Evolutionary conservation across 164 flowering plant species (phyloP).

Genomic region (Saururus chinensis): DNA sequence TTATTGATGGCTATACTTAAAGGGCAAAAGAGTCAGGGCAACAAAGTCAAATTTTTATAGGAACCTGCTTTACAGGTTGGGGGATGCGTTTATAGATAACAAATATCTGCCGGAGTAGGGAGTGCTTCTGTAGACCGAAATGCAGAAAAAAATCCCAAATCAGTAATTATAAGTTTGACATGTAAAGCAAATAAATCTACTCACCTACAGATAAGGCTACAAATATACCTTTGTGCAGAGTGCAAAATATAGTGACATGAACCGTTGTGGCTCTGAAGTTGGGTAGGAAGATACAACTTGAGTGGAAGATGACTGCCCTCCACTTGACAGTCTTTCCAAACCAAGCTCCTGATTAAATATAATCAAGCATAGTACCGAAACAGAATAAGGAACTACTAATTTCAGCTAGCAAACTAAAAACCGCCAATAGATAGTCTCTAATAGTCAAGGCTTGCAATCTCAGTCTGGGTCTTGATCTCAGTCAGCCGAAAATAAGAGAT

Average conservation of each 20-base stretch:
- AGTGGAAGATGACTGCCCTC: conserved; percentile 23
- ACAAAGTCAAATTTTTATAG: neutral
- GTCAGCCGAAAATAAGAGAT: too few species aligned
- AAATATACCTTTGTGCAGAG: conserved; percentile 81
- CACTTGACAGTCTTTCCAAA: conserved; percentile 30
- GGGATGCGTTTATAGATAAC: conserved; percentile 47
- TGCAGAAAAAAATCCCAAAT: neutral
- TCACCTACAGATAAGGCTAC: conserved; percentile 59
- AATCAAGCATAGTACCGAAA: neutral
- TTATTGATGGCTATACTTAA: conserved; percentile 4
- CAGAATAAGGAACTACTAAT: too few species aligned
- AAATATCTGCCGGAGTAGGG: conserved; percentile 76
- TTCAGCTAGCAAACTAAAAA: too few species aligned
- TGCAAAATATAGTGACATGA: conserved; percentile 92
- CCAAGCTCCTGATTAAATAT: conserved; percentile 33
- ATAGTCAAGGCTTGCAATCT: too few species aligned
- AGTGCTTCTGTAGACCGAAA: conserved; percentile 55
- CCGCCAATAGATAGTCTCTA: too few species aligned
- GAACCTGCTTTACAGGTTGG: conserved; percentile 67
- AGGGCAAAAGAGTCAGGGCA: neutral
- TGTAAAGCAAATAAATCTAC: conserved; percentile 16
- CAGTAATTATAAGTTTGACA: neutral
- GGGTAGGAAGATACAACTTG: conserved; percentile 33
- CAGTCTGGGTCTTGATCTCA: too few species aligned
- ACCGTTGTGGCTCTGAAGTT: conserved; percentile 61